Conservation (phyloP, 2,329 filamentous ascomycete genomes). For the Botrytis sinoallii region DNA sequence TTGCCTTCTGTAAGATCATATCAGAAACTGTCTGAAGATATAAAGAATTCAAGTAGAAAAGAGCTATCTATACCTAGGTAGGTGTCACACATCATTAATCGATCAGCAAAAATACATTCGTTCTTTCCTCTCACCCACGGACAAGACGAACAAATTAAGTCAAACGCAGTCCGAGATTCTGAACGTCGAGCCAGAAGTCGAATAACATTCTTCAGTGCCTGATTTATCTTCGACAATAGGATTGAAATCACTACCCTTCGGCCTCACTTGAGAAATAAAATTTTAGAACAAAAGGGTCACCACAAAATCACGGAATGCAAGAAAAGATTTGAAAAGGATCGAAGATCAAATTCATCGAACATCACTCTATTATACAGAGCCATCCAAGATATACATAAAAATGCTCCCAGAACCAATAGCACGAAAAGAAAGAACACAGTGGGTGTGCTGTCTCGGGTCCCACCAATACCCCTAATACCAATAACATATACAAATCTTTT, state of each 20-base stretch:
- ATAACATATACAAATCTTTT: background rate
- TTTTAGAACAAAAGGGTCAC: background rate
- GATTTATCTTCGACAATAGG: background rate
- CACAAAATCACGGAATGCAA: background rate
- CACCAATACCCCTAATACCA: background rate
- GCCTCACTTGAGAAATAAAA: background rate
- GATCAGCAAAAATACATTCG: background rate
- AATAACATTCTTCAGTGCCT: background rate
- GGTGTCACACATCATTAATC: background rate
- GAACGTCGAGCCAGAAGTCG: background rate
- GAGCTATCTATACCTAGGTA: background rate
- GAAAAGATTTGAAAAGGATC: background rate
- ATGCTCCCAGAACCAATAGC: slow-evolving; percentile 5
- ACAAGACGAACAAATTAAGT: background rate
- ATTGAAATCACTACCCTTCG: background rate
- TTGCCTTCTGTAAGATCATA: too few species aligned
- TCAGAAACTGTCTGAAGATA: background rate
- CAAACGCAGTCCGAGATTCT: background rate
- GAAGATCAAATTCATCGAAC: background rate
- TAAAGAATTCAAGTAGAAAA: background rate
- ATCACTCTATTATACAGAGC: background rate
- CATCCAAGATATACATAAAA: slow-evolving; percentile 8
- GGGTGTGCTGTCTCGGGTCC: slow-evolving; percentile 1
- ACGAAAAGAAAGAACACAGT: slow-evolving; percentile 10
- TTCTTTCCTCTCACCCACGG: background rate